Evolutionary conservation across 176 grass and related monocot species (phyloP).

Genomic region (Luzula sylvatica): DNA sequence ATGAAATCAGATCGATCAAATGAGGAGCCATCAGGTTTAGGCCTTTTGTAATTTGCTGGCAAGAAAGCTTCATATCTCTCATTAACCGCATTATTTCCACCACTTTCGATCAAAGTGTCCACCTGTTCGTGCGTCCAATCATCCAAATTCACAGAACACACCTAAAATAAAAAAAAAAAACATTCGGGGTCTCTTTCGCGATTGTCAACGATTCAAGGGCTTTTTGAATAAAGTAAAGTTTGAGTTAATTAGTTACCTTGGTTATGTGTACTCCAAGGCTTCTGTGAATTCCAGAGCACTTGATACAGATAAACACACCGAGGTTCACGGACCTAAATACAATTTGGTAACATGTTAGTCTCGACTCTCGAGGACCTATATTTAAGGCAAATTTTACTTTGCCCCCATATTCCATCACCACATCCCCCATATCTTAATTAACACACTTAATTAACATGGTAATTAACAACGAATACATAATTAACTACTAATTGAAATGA

Average conservation of each 20-base stretch:
- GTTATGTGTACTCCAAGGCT: constrained; percentile 95
- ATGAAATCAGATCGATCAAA: constrained; percentile 74
- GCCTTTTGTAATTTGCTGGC: constrained; percentile 52
- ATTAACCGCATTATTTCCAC: constrained; percentile 69
- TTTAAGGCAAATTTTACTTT: too few species aligned
- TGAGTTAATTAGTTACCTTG: constrained; percentile 52
- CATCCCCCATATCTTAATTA: too few species aligned
- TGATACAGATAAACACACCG: constrained; percentile 96
- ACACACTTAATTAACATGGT: too few species aligned
- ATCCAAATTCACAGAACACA: constrained; percentile 80
- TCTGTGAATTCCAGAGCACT: constrained; percentile 93
- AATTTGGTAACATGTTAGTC: constrained; percentile 9
- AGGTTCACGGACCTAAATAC: constrained; percentile 59
- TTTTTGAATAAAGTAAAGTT: too few species aligned
- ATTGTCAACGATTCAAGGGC: background rate
- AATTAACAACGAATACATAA: too few species aligned
- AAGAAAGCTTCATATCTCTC: constrained; percentile 76
- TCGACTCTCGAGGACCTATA: background rate
- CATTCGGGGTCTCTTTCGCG: background rate
- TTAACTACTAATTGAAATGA: too few species aligned
- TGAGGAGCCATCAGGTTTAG: constrained; percentile 58
- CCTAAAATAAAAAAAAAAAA: constrained; percentile 41
- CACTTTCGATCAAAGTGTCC: constrained; percentile 46
- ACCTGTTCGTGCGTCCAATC: constrained; percentile 93
- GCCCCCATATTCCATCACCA: too few species aligned